Evolutionary conservation across 2,329 filamentous ascomycete genomes (phyloP), one percentile per base, ranked within the genome.

Genomic region (Penicillium sp.): DNA sequence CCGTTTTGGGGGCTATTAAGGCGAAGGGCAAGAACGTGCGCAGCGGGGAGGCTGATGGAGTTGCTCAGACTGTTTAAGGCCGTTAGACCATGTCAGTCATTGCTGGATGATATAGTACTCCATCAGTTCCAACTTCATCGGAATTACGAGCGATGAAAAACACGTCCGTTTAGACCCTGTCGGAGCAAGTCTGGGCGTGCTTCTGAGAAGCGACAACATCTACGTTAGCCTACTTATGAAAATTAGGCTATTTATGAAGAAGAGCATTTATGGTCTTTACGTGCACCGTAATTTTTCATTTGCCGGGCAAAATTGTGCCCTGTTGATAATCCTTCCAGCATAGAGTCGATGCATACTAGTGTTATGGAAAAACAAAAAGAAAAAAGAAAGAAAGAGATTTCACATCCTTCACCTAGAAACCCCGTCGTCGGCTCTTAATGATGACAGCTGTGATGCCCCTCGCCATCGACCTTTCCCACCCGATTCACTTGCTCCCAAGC

Each of bases 361-460:
- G 9, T 3, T 2, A 19, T 17, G 3, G 2, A 19, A 19, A 33
- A 17, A 15, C 9, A 12, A 12, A 24, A 2, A 2, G 10, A 7
- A 40, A 40, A 19, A 4, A 7, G 4, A 12, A 19, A 26, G 4
- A 24, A 24, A 24, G 22, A 7, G 1, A 24, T 7, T 24, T n/a
- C 3, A 3, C 8, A 28, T 19, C 2, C 6, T 12, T 17, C 38
- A 26, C 17, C 22, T 22, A 2, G 2, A 15, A 15, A 42, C 17
- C 22, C 22, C 6, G 5, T 24, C 2, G 5, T 15, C 13, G n/a
- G 0, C 21, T n/a, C 17, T 43, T 13, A 57, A 42, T 58, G 56
- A 29, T 58, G 56, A 29, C 56, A 58, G 43, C 50, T 49, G 26
- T 58, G 54, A 26, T 41, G 40, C 17, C 35, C 52, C 26, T 42